A percentile compares a stretch with the other conserved stretches of the same genome.
phyloP scores from a whole-genome alignment of 306 rosid species.

The Abrus precatorius region DNA sequence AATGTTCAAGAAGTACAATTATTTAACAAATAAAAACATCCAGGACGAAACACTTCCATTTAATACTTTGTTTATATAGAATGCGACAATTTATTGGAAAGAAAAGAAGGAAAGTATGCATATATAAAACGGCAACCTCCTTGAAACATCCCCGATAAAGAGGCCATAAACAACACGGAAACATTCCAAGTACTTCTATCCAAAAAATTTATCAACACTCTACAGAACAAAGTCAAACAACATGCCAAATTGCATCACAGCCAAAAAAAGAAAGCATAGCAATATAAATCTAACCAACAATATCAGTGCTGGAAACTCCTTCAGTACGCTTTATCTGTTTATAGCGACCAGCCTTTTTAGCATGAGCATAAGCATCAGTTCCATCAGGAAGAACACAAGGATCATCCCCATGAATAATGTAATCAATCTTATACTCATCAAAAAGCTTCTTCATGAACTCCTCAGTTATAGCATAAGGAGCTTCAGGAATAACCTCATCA shows the following conservation, averaged over 20 bases:
- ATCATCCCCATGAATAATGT: constrained; percentile 96
- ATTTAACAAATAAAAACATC: constrained; percentile 8
- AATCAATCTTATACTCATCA: constrained; percentile 87
- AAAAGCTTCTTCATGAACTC: constrained; percentile 93
- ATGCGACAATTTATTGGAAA: neutral
- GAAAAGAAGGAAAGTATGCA: neutral
- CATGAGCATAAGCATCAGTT: constrained; percentile 94
- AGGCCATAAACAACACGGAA: constrained; percentile 1
- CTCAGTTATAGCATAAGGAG: constrained; percentile 96
- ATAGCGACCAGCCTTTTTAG: constrained; percentile 94
- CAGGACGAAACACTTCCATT: neutral
- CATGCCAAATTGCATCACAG: constrained; percentile 7
- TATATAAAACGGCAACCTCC: neutral
- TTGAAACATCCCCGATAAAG: neutral
- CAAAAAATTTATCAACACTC: constrained; percentile 4
- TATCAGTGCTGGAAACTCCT: constrained; percentile 98
- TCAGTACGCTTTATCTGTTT: constrained; percentile 99
- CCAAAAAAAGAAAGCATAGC: constrained; percentile 33
- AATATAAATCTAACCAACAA: constrained; percentile 73
- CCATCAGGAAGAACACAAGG: constrained; percentile 99
- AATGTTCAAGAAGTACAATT: neutral
- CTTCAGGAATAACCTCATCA: constrained; percentile 92
- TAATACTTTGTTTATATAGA: neutral
- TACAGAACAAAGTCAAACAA: neutral
- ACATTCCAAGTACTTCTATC: constrained; percentile 9